Percentiles rank a stretch among this genome's conserved stretches.
phyloP scores from a whole-genome alignment of 768 basidiomycete genomes.

The Lactarius vividus region DNA sequence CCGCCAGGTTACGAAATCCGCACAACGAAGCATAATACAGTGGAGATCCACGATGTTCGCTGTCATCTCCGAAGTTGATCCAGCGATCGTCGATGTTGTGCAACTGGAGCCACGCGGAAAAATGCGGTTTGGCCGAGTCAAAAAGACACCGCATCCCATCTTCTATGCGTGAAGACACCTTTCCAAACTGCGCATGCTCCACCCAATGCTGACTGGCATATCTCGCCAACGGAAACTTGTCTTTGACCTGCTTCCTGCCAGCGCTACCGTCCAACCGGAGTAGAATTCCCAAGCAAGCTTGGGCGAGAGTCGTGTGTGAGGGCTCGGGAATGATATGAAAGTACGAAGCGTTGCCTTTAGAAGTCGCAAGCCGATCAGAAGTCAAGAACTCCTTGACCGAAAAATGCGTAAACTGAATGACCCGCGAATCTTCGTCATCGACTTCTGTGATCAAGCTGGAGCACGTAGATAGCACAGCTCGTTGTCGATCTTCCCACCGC shows the following conservation, averaged over 20 bases:
- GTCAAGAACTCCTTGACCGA: neutral
- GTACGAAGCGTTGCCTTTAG: neutral
- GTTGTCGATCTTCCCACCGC: neutral
- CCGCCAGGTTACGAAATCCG: neutral
- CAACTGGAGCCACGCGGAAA: neutral
- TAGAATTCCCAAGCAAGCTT: neutral
- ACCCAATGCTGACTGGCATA: neutral
- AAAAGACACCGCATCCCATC: neutral
- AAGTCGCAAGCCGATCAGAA: neutral
- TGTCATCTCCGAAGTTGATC: neutral
- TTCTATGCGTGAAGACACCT: neutral
- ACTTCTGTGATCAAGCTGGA: neutral
- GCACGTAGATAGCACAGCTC: neutral
- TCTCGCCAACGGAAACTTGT: neutral
- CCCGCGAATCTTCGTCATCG: neutral
- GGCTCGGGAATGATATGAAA: neutral
- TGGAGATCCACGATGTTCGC: neutral
- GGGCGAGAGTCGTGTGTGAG: neutral
- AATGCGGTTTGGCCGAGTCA: neutral
- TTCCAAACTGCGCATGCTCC: neutral
- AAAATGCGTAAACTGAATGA: neutral
- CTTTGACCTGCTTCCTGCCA: neutral
- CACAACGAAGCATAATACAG: neutral
- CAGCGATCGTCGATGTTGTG: neutral
- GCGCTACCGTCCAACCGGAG: neutral